These are phyloP conservation scores for Trifolium subterraneum DNA, from an alignment of 306 rosid species.

Conservation along the genomic window DNA sequence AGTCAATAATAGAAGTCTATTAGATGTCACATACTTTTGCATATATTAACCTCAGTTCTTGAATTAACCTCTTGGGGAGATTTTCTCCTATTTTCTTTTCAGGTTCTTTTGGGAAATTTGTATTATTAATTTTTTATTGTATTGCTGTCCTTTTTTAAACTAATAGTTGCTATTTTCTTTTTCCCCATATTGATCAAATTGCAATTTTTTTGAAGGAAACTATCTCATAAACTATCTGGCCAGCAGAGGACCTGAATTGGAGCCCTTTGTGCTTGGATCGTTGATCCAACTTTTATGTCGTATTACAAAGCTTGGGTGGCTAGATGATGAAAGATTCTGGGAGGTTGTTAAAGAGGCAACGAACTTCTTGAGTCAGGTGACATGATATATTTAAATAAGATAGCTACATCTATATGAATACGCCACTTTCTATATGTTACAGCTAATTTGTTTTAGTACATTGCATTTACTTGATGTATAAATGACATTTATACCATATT, in stretches of 20 bases:
- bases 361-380: constrained; percentile 60
- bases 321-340: constrained; percentile 57
- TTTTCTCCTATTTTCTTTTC: constrained; percentile 25
- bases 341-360: constrained; percentile 53
- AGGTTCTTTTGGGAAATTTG: constrained; percentile 27
- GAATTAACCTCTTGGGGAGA: constrained; percentile 14
- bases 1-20: too few species aligned
- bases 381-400: constrained; percentile 29
- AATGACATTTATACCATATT: constrained; percentile 2
- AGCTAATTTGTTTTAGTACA: background rate
- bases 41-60: background rate
- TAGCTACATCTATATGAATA: constrained; percentile 25
- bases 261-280: constrained; percentile 58
- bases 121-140: constrained; percentile 16
- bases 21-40: constrained; percentile 17
- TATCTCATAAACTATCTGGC: constrained; percentile 60
- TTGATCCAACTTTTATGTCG: constrained; percentile 57
- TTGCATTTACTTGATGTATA: constrained; percentile 19
- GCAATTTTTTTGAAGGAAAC: constrained; percentile 57
- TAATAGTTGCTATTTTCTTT: constrained; percentile 18
- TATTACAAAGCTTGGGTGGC: constrained; percentile 58
- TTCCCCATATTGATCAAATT: constrained; percentile 43
- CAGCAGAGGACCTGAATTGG: constrained; percentile 57
- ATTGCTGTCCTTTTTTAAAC: constrained; percentile 16
- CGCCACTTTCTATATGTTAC: constrained; percentile 3